Base-by-base conservation (phyloP, 2,329 filamentous ascomycete genomes). In the Lecanicillium sp. region DNA sequence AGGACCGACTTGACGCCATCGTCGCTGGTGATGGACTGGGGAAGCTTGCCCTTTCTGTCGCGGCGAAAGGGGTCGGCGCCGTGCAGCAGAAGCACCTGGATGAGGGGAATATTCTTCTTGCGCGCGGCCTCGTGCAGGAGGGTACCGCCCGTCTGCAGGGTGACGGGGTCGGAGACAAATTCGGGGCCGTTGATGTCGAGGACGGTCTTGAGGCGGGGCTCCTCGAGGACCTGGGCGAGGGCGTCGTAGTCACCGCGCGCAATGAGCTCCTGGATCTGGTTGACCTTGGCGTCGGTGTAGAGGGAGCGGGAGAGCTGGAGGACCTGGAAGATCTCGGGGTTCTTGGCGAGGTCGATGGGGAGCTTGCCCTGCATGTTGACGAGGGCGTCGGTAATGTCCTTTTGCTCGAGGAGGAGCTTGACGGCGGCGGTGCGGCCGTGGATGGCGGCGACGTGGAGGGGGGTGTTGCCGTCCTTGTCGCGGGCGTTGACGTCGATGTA, bases 11-110 rank as follows among this genome's bases (percentile, higher is more conserved):
- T 79, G 13, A 87, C 95, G 43, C 78, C 77, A 54, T 98, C 92
- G 58, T 98, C 92, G 56, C 92, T 95, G 37, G 92, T 97, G 33
- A 96, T 83, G 60, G 96, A 90, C 57, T 98, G 92, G 3, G 92
- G 88, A 22, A 98, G 72, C 61, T 94, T 97, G 35, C 92, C 92
- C 64, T 88, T 95, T 51, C 88, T 85, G 61, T 98, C 92, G 44
- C 92, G 80, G 40, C 88, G 81, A 65, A 98, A 98, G 0, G 92
- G 92, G 60, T 98, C 92, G 10, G 90, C 92, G 10, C 92, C 92
- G 55, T 97, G 94, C 37, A 97, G 79, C 28, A 98, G 69, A 11
- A 98, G 72, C 14, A 95, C 75, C 56, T 97, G 86, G 42, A 95
- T 94, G 17, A 98, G 74, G 50, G 85, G 83, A 17, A 80, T 81